Percentiles rank a stretch among this genome's conserved stretches.
phyloP scores from a whole-genome alignment of 1,284 basidiomycete species.

The Ustilago loliicola region DNA sequence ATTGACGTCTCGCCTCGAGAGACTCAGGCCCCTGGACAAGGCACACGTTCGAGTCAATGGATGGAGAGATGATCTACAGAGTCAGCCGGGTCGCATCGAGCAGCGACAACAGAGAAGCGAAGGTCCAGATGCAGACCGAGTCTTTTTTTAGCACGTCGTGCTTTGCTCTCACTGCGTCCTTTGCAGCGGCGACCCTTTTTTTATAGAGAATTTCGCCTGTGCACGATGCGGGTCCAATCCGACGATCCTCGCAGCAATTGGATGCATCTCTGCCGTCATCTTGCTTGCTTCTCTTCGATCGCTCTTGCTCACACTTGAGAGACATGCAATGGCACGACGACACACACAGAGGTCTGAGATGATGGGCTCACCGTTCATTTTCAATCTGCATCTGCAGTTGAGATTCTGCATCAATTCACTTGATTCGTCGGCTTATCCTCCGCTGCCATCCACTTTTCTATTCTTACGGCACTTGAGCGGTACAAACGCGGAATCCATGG shows the following conservation, averaged over 20 bases:
- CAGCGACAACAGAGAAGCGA: background rate
- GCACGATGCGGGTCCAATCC: slow-evolving; percentile 29
- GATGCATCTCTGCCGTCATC: slow-evolving; percentile 32
- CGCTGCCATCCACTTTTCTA: background rate
- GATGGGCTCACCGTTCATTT: background rate
- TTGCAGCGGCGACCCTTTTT: slow-evolving; percentile 5
- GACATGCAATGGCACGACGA: slow-evolving; percentile 10
- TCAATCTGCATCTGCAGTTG: background rate
- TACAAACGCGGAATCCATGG: too few species aligned
- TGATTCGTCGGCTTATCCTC: background rate
- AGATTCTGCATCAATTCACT: background rate
- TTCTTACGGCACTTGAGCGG: background rate
- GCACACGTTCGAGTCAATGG: background rate
- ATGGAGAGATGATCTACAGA: slow-evolving; percentile 5
- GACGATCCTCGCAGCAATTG: slow-evolving; percentile 35
- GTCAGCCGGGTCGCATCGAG: background rate
- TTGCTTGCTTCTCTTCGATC: slow-evolving; percentile 13
- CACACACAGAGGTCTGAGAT: background rate
- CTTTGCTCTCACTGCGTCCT: background rate
- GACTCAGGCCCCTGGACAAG: background rate
- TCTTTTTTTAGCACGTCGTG: slow-evolving; percentile 19
- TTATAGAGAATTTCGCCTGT: slow-evolving; percentile 7
- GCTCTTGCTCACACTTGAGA: background rate
- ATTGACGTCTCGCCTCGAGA: background rate
- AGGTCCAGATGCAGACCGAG: background rate